Evolutionary conservation across 2,329 filamentous ascomycete species (phyloP), one percentile per base, ranked within the genome.

Genomic region (Aspergillus sp.): DNA sequence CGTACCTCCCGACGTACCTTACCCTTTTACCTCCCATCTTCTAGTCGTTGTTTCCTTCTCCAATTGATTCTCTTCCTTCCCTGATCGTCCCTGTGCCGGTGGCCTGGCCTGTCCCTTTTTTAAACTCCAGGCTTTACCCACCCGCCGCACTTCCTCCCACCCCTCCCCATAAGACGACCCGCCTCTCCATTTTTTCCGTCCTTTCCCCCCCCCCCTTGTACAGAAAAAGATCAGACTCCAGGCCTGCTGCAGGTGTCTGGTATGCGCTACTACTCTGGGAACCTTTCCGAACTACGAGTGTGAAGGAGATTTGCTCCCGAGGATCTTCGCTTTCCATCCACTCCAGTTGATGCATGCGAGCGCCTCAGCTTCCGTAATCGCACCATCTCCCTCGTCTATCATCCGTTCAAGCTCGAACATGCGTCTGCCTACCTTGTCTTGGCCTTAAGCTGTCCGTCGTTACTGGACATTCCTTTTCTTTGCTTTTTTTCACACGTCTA

Each of bases 361-460:
- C 61, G 61, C 62, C 38, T 63, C 58, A 62, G 57, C 62, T 65
- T 63, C 53, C 65, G 65, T 65, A 70, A 66, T 64, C 55, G 60
- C 69, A 69, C 67, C 66, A 60, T 55, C 51, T 62, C 36, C 32
- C 57, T 62, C 56, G 43, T 59, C 69, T 74, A 67, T 47, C 53
- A 32, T 36, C 32, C 32, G 32, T 69, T 67, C 72, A 64, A 58
- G 57, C 62, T 69, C 66, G 76, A 79, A 76, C 74, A 83, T 83
- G 81, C 80, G 82, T 81, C 76, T 72, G 74, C 74, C 72, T 76
- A 78, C 69, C 76, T 78, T 77, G 75, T 74, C 73, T 76, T 76
- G 76, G 75, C 75, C 74, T 68, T 77, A 76, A 74, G 74, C 52
- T 58, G 38, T 62, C 39, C 39, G 49, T 57, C 48, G 38, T 43